These are phyloP conservation scores for Deinandra increscens DNA, from an alignment of 129 eudicot genomes.

Conservation along the genomic window DNA sequence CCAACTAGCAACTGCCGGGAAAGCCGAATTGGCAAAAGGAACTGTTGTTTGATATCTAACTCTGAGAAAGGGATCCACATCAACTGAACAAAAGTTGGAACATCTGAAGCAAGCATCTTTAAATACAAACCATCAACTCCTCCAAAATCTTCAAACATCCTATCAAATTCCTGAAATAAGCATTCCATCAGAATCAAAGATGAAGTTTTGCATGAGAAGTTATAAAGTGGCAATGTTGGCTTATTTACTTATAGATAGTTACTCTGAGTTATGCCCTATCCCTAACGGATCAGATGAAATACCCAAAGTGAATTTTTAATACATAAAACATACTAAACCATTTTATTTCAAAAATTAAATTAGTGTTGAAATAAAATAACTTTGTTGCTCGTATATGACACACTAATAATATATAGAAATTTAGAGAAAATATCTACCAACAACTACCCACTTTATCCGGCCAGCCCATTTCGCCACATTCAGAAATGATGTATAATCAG, in stretches of 20 bases:
- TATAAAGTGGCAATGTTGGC: constrained; percentile 13
- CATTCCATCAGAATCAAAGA: constrained; percentile 21
- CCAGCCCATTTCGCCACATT: neutral
- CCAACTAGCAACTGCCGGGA: constrained; percentile 39
- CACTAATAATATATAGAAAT: neutral
- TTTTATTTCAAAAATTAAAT: neutral
- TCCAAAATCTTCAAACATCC: constrained; percentile 78
- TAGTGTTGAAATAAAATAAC: neutral
- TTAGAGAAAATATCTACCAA: neutral
- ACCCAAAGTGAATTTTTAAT: neutral
- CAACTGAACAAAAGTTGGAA: constrained; percentile 67
- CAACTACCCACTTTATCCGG: neutral
- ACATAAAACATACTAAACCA: constrained; percentile 2
- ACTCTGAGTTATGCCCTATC: neutral
- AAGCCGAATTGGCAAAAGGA: constrained; percentile 44
- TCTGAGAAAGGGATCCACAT: constrained; percentile 91
- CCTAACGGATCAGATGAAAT: neutral
- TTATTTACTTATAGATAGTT: neutral
- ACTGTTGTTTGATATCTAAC: constrained; percentile 55
- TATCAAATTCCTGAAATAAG: constrained; percentile 62
- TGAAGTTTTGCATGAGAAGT: constrained; percentile 11
- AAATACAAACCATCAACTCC: constrained; percentile 79
- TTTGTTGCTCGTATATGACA: neutral
- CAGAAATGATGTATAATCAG: neutral
- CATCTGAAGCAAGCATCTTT: constrained; percentile 73